phyloP scores from a whole-genome alignment of 306 rosid genomes.

The Aeschynomene evenia region DNA sequence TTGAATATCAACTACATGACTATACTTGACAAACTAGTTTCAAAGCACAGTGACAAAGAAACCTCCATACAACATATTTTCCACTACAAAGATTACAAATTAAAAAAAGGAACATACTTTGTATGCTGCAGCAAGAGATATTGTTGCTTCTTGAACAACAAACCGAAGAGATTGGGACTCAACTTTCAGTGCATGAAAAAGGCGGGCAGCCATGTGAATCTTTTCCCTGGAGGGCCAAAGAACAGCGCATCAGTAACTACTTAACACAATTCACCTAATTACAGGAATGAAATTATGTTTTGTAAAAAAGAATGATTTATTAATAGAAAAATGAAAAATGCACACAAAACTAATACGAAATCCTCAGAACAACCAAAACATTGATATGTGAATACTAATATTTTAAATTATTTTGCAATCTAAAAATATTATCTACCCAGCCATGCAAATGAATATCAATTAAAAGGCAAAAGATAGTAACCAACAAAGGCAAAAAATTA shows the following conservation, averaged over 20 bases:
- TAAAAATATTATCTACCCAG: slow-evolving; percentile 3
- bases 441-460: neutral
- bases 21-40: slow-evolving; percentile 15
- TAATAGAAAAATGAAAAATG: neutral
- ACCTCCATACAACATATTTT: slow-evolving; percentile 5
- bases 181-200: slow-evolving; percentile 74
- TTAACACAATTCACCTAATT: slow-evolving; percentile 22
- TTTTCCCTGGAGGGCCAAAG: slow-evolving; percentile 58
- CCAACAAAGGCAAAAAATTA: neutral
- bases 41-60: slow-evolving; percentile 3
- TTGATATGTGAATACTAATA: neutral
- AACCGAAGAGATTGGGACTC: slow-evolving; percentile 81
- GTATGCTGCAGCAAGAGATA: slow-evolving; percentile 83
- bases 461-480: neutral
- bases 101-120: slow-evolving; percentile 51
- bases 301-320: neutral
- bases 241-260: slow-evolving; percentile 22
- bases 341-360: neutral
- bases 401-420: slow-evolving; percentile 5
- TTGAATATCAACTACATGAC: neutral
- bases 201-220: slow-evolving; percentile 84
- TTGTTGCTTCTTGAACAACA: slow-evolving; percentile 83
- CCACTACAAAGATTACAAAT: neutral
- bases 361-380: neutral
- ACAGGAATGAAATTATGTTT: slow-evolving; percentile 7